phyloP scores from a whole-genome alignment of 2,329 filamentous ascomycete species.

The Diaporthe aspalathi region DNA sequence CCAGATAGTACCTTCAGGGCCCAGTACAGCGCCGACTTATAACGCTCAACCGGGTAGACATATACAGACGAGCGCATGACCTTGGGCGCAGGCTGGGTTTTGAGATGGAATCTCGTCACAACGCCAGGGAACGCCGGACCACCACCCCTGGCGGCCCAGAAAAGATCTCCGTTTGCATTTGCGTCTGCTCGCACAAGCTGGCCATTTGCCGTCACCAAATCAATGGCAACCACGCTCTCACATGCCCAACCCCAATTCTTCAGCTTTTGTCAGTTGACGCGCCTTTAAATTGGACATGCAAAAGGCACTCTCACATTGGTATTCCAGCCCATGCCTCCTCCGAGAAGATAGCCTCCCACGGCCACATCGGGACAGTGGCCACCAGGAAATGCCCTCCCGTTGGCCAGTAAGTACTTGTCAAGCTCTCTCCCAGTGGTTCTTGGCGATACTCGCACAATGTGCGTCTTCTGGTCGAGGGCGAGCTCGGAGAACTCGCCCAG shows the following conservation, averaged over 20 bases:
- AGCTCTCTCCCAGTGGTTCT: conserved; percentile 1
- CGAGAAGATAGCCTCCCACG: conserved; percentile 2
- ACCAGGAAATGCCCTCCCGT: conserved; percentile 6
- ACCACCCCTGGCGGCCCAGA: conserved; percentile 9
- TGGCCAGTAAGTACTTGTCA: not conserved
- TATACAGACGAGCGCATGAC: not conserved
- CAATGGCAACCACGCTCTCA: conserved; percentile 13
- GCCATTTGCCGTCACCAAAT: not conserved
- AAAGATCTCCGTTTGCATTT: not conserved
- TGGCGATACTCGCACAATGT: not conserved
- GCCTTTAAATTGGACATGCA: not conserved
- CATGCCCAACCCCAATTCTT: conserved; percentile 17
- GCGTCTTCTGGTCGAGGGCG: not conserved
- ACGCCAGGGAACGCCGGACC: not conserved
- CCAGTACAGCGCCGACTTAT: not conserved
- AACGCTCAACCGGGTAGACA: not conserved
- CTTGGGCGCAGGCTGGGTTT: not conserved
- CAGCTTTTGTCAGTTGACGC: not conserved
- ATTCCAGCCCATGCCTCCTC: conserved; percentile 16
- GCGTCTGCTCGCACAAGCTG: conserved; percentile 1
- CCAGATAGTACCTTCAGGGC: not conserved
- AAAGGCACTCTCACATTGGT: not conserved
- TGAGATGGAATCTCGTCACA: conserved; percentile 8
- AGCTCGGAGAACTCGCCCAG: not conserved
- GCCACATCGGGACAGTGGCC: conserved; percentile 13